Conservation (phyloP, 2,329 filamentous ascomycete genomes). For the Dactylellina haptotyla region DNA sequence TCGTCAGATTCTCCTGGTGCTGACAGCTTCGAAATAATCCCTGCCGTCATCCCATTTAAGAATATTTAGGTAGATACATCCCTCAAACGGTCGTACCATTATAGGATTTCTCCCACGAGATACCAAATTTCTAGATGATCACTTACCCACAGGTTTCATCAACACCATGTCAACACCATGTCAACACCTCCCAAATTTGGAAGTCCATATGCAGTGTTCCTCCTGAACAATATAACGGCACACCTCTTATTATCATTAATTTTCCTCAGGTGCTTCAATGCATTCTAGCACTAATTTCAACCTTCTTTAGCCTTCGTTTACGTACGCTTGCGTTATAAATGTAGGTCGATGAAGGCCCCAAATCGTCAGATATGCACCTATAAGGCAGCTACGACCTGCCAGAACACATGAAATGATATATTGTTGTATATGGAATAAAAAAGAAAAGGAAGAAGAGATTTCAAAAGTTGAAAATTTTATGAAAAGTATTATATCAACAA, state of each 20-base stretch:
- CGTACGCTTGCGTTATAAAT: no score
- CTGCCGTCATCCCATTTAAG: conserved; percentile 2
- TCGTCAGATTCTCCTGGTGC: not conserved
- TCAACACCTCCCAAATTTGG: conserved; percentile 37
- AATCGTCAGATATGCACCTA: no score
- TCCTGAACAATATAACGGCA: conserved; percentile 2
- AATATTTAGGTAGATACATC: conserved; percentile 7
- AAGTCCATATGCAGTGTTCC: conserved; percentile 3
- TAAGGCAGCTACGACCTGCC: no score
- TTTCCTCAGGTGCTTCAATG: no score
- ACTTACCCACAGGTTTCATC: conserved; percentile 6
- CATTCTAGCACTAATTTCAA: not conserved
- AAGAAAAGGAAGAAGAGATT: not conserved
- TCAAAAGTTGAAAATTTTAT: not conserved
- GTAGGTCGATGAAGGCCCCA: no score
- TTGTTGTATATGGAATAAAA: not conserved
- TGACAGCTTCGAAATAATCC: not conserved
- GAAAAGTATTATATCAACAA: not conserved
- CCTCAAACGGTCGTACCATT: not conserved
- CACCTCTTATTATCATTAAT: no score
- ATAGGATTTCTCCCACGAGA: conserved; percentile 21
- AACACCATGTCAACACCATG: not conserved
- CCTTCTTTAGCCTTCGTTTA: not conserved
- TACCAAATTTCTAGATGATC: conserved; percentile 34
- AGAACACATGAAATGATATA: not conserved